phyloP scores from a whole-genome alignment of 768 basidiomycete species.

The Naganishia kalamii region DNA sequence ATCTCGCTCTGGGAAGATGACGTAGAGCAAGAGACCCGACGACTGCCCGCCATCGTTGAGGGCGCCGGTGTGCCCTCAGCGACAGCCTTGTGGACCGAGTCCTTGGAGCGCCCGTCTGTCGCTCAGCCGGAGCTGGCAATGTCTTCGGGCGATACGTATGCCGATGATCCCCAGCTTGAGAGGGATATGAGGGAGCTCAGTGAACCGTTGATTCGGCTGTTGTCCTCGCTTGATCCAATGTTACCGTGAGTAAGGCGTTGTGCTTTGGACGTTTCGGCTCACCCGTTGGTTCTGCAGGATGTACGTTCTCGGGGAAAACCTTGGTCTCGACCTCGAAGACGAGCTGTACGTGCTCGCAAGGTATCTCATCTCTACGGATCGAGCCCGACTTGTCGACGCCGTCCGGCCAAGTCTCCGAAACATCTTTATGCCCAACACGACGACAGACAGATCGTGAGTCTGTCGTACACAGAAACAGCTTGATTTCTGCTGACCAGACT shows the following conservation, averaged over 20 bases:
- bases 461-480: constrained; percentile 49
- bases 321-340: constrained; percentile 40
- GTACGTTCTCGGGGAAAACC: constrained; percentile 39
- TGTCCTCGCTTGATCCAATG: constrained; percentile 40
- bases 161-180: constrained; percentile 1
- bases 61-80: constrained; percentile 8
- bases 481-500: not conserved
- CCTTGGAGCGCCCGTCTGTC: not conserved
- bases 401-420: constrained; percentile 74
- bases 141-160: constrained; percentile 14
- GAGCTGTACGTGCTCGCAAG: constrained; percentile 86
- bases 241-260: constrained; percentile 34
- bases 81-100: not conserved
- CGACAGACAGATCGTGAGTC: constrained; percentile 36
- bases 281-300: constrained; percentile 27
- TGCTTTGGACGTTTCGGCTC: not conserved
- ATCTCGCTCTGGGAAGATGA: constrained; percentile 12
- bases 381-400: constrained; percentile 81
- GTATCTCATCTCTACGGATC: constrained; percentile 81
- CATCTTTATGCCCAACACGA: constrained; percentile 60
- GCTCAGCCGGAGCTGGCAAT: constrained; percentile 2
- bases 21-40: not conserved
- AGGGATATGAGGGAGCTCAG: constrained; percentile 16
- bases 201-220: constrained; percentile 45
- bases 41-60: not conserved